Percentiles rank a stretch among this genome's conserved stretches.
Conservation (phyloP, 805 yeast genomes). For the Wickerhamiella brachini region DNA sequence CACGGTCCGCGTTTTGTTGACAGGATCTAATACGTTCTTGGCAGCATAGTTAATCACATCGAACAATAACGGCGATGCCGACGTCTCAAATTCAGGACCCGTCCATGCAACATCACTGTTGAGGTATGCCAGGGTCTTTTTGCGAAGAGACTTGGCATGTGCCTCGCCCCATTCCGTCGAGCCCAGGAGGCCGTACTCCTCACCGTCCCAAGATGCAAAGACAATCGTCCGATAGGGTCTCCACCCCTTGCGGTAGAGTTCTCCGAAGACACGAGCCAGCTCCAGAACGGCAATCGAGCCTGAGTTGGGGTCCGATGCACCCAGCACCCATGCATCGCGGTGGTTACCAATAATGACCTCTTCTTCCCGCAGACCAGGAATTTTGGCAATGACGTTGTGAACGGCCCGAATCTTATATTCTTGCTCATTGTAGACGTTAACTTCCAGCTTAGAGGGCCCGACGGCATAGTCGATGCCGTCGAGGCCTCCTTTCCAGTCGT, state of each 20-base stretch:
- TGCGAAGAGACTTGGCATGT: slow-evolving; percentile 31
- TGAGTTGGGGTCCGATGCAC: slow-evolving; percentile 71
- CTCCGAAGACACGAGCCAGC: slow-evolving; percentile 44
- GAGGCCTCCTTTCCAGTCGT: slow-evolving; percentile 35
- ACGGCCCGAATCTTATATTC: slow-evolving; percentile 47
- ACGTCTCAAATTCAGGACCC: slow-evolving; percentile 39
- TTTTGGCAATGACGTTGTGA: slow-evolving; percentile 47
- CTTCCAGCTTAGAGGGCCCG: slow-evolving; percentile 35
- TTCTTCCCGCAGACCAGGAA: slow-evolving; percentile 42
- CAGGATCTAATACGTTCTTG: slow-evolving; percentile 36
- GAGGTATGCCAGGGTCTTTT: slow-evolving; percentile 48
- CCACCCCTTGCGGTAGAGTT: slow-evolving; percentile 45
- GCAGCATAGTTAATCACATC: slow-evolving; percentile 33
- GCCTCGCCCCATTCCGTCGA: slow-evolving; percentile 69
- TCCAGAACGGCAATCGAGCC: slow-evolving; percentile 58
- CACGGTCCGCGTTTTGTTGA: slow-evolving; percentile 18
- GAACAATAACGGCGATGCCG: slow-evolving; percentile 48
- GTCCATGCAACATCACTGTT: slow-evolving; percentile 54
- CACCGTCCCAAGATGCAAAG: slow-evolving; percentile 74
- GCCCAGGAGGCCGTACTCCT: slow-evolving; percentile 58
- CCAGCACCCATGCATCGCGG: slow-evolving; percentile 69
- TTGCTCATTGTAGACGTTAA: slow-evolving; percentile 49
- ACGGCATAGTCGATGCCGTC: slow-evolving; percentile 34
- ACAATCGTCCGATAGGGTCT: slow-evolving; percentile 56
- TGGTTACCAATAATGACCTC: slow-evolving; percentile 60